Evolutionary conservation across 2,329 filamentous ascomycete species (phyloP).

Genomic region (Thyridium curvatum): DNA sequence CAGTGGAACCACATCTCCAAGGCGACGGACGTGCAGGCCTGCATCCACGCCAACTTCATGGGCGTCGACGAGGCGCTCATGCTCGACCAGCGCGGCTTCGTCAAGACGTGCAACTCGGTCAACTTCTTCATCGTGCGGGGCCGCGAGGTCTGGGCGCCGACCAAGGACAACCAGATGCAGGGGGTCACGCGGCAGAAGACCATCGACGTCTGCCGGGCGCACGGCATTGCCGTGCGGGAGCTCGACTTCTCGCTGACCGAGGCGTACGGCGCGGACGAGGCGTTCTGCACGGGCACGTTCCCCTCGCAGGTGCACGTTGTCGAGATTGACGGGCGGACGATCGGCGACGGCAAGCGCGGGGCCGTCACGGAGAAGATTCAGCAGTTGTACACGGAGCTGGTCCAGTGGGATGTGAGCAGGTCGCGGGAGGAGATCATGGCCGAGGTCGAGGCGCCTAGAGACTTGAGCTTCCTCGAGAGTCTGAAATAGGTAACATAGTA

Average conservation of each 20-base stretch:
- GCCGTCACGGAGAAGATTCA: too few species aligned
- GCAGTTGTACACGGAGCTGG: too few species aligned
- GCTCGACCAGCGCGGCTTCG: slow-evolving; percentile 19
- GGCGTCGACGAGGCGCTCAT: slow-evolving; percentile 21
- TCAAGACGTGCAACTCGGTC: slow-evolving; percentile 24
- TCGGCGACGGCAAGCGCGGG: too few species aligned
- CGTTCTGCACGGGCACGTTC: slow-evolving; percentile 22
- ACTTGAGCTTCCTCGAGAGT: too few species aligned
- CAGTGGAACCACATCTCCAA: slow-evolving; percentile 24
- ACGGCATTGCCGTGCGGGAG: slow-evolving; percentile 16
- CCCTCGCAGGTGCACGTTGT: slow-evolving; percentile 18
- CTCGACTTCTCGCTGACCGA: slow-evolving; percentile 21
- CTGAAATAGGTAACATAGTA: too few species aligned
- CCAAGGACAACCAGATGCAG: slow-evolving; percentile 22
- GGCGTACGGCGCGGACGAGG: slow-evolving; percentile 21
- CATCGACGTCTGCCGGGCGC: slow-evolving; percentile 19
- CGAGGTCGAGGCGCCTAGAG: too few species aligned
- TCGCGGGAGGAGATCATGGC: too few species aligned
- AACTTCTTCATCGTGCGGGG: slow-evolving; percentile 25
- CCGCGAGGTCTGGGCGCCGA: slow-evolving; percentile 22
- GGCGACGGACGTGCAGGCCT: slow-evolving; percentile 21
- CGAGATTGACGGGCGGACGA: slow-evolving; percentile 10
- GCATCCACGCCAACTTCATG: slow-evolving; percentile 20
- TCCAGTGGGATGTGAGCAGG: too few species aligned
- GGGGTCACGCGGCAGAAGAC: slow-evolving; percentile 22